Percentiles rank a stretch among this genome's conserved stretches.
These are phyloP conservation scores for Hygrocybe coccinea DNA, from an alignment of 768 basidiomycete species.

Conservation along the genomic window DNA sequence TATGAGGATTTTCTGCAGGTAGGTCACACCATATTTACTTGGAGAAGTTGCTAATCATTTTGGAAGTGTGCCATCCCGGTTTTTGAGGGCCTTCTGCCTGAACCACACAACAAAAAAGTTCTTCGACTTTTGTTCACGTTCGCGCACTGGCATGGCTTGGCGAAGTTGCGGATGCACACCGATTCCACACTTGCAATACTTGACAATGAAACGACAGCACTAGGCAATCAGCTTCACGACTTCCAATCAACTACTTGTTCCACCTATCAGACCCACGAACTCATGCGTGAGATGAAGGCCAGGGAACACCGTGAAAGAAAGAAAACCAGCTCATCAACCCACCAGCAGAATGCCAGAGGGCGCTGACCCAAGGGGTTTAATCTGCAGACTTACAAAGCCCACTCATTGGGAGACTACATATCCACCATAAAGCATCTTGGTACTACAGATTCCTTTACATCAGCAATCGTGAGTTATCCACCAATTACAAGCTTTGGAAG, in stretches of 20 bases:
- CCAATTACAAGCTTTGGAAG: conserved; percentile 6
- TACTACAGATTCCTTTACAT: conserved; percentile 33
- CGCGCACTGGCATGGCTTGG: conserved; percentile 32
- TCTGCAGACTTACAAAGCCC: conserved; percentile 32
- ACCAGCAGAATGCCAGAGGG: neutral
- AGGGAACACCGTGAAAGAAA: conserved; percentile 8
- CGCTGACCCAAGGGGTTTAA: conserved; percentile 20
- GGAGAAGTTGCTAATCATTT: neutral
- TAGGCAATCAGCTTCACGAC: conserved; percentile 22
- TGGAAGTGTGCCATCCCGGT: conserved; percentile 29
- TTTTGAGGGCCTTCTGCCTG: conserved; percentile 30
- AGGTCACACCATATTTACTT: neutral
- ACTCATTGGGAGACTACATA: conserved; percentile 33
- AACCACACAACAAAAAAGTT: conserved; percentile 19
- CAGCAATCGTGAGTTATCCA: conserved; percentile 25
- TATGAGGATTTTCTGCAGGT: conserved; percentile 33
- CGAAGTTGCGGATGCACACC: conserved; percentile 36
- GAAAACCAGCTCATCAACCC: neutral
- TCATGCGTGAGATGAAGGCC: conserved; percentile 24
- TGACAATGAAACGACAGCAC: conserved; percentile 12
- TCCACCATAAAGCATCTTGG: conserved; percentile 25
- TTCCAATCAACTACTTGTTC: conserved; percentile 27
- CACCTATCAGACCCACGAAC: conserved; percentile 23
- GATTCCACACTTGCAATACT: conserved; percentile 27
- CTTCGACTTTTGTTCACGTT: conserved; percentile 27